These are phyloP conservation scores for Rhodosorus marinus DNA, from an alignment of 23 red algal genomes.

Conservation along the genomic window DNA sequence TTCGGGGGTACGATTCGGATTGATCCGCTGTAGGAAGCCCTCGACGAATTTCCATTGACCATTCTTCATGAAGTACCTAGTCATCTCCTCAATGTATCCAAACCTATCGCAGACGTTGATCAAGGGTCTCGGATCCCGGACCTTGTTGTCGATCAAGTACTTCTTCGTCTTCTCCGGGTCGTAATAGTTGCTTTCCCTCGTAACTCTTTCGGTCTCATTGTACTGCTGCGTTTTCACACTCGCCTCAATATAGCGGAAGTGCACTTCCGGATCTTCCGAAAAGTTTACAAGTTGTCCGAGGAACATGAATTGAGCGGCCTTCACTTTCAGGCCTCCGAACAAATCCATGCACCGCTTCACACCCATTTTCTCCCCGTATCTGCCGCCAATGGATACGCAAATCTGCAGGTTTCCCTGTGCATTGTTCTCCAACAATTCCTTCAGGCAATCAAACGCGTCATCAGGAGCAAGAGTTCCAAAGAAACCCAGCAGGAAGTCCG, in stretches of 20 bases:
- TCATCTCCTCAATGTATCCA: conserved; percentile 73
- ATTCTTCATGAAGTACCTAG: conserved; percentile 74
- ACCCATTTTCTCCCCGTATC: conserved; percentile 80
- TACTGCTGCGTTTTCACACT: conserved; percentile 49
- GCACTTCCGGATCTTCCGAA: conserved; percentile 53
- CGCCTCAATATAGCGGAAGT: conserved; percentile 72
- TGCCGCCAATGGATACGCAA: conserved; percentile 58
- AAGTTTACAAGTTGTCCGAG: conserved; percentile 47
- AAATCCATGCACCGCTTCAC: conserved; percentile 43
- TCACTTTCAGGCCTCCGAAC: conserved; percentile 48
- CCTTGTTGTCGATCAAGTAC: conserved; percentile 50
- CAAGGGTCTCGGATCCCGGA: conserved; percentile 75
- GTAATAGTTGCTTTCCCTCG: conserved; percentile 65
- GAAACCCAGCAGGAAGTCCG: conserved; percentile 72
- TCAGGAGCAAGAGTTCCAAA: conserved; percentile 75
- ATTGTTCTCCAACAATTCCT: conserved; percentile 64
- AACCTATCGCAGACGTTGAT: conserved; percentile 97
- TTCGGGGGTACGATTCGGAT: conserved; percentile 60
- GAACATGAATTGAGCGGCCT: conserved; percentile 75
- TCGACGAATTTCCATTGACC: conserved; percentile 75
- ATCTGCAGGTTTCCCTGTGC: conserved; percentile 70
- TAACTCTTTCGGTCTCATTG: conserved; percentile 70
- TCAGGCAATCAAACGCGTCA: conserved; percentile 53
- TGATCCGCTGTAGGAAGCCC: conserved; percentile 81
- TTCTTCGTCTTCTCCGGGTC: conserved; percentile 76